Base-by-base conservation (phyloP, 257 asterid genomes). In the Anisodus acutangulus region DNA sequence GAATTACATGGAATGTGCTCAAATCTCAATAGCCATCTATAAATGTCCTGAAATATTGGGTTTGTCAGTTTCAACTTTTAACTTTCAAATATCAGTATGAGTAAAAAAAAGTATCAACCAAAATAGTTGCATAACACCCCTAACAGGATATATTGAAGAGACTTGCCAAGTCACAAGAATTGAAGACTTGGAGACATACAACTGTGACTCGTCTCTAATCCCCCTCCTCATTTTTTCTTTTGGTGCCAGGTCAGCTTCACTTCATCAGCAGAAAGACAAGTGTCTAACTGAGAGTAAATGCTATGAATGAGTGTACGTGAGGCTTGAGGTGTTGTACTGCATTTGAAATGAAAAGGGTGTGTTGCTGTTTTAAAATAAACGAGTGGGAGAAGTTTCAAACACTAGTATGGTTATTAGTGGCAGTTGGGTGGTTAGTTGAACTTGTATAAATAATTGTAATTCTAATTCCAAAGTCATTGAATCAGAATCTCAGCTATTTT, bases 241-340 rank as follows among this genome's bases (percentile, higher is more conserved):
- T 19, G 37, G 35, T 19, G 37, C 3, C 37, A 62, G 68, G 68
- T 62, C 5, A 9, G 11, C 31, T 35, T 64, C 71, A 22, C 69
- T 22, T 11, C 31, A 43, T 67, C 49, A 67, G 74, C 11, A 67
- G 74, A 67, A 67, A 37, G 51, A 35, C 51, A 37, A 37, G 11
- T 67, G 74, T 37, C 49, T 11, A 12, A 67, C 19, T 35, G 74
- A 67, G 19, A 35, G 81, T 74, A 12, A 49, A 49, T 49, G 80
- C n/a, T 72, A 72, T 45, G 80, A 72, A 37, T 43, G 58, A n/a
- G 80, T 19, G 17, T 71, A 72, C 9, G 41, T 10, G 80, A 45
- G 80, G 39, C 58, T n/a, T 71, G 39, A 71, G 58, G n/a, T 47
- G 59, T 47, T 47, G 59, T 72, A 72, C 57, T 72, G 41, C n/a